Evolutionary conservation across 345 rosid genomes (phyloP).

Genomic region (Sapria himalayana): DNA sequence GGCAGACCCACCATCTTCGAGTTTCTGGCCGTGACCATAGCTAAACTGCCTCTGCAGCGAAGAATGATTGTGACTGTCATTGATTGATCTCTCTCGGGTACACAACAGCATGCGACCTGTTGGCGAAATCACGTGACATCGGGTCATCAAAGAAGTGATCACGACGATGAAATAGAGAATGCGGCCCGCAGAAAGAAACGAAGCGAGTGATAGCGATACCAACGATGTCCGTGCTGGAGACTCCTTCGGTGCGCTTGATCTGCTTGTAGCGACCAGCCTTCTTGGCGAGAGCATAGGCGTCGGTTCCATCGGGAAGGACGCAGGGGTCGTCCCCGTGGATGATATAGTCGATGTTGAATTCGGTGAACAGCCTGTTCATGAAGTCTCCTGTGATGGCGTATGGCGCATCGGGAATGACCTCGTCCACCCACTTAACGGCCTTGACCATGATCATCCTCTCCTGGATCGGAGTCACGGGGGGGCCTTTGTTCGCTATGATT

Average conservation of each 20-base stretch:
- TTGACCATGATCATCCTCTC: slow-evolving; percentile 58
- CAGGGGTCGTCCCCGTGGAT: slow-evolving; percentile 74
- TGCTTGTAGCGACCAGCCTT: slow-evolving; percentile 64
- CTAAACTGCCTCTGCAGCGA: slow-evolving; percentile 61
- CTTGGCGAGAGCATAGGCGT: slow-evolving; percentile 60
- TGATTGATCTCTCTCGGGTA: slow-evolving; percentile 41
- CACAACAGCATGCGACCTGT: slow-evolving; percentile 66
- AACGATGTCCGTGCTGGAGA: slow-evolving; percentile 63
- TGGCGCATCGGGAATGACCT: slow-evolving; percentile 55
- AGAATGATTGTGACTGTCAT: slow-evolving; percentile 33
- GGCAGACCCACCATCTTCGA: slow-evolving; percentile 40
- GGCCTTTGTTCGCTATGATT: slow-evolving; percentile 52
- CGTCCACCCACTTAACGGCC: slow-evolving; percentile 67
- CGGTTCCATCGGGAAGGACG: slow-evolving; percentile 61
- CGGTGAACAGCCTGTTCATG: slow-evolving; percentile 48
- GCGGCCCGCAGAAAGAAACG: no score
- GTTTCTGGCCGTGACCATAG: slow-evolving; percentile 32
- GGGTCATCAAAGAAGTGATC: slow-evolving; percentile 6
- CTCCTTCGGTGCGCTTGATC: slow-evolving; percentile 71
- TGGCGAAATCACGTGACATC: not conserved
- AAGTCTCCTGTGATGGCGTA: slow-evolving; percentile 55
- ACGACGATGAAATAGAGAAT: no score
- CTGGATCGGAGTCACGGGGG: slow-evolving; percentile 48
- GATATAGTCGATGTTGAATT: slow-evolving; percentile 43
- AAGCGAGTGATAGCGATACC: no score